Base-by-base conservation (phyloP, 2,329 filamentous ascomycete genomes). In the Aspergillus fijiensis region DNA sequence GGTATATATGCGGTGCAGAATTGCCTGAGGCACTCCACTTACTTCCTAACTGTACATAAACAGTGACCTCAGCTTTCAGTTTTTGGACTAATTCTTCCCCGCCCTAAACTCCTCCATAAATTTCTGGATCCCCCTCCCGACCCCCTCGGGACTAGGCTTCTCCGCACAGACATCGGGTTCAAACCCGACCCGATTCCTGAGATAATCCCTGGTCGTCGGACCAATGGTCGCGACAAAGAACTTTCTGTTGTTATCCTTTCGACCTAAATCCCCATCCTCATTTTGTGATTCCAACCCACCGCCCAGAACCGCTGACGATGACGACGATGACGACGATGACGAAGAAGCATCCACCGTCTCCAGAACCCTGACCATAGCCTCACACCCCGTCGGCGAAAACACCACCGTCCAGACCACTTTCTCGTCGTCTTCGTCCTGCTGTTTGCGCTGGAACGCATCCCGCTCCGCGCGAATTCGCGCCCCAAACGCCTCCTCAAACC, bases 171-270 rank as follows among this genome's bases (percentile, higher is more conserved):
- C 78, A 70, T 83, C 78, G 4, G 79, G 73, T 59, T 77, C 73
- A 62, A 82, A 76, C 21, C 74, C 77, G 68, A 76, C 79, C 23
- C 72, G 71, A 42, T 63, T 65, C 7, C 67, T 64, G 56, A 99
- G 77, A 76, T 91, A 87, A 66, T 92, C 87, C 63, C 88, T 84
- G 11, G 95, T 99, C 19, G 95, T 99, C 12, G 95, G 94, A 0
- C 95, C 95, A 75, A 99, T 99, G 0, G 93, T 96, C 14, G 89
- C 91, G 62, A 98, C 81, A 63, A 85, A 87, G 1, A 87, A 23
- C 23, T 4, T 23, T 4, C 23, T 23, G 4, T 4, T 4, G 23
- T 23, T 5, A 23, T 23, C 23, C 23, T 23, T 23, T 3, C 1
- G 23, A 4, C 4, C 23, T 4, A 23, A 23, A 23, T 23, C 23